Percentiles rank a stretch among this genome's conserved stretches.
Evolutionary conservation across 139 green algal genomes (phyloP).

Genomic region (Coelastrella sp.): DNA sequence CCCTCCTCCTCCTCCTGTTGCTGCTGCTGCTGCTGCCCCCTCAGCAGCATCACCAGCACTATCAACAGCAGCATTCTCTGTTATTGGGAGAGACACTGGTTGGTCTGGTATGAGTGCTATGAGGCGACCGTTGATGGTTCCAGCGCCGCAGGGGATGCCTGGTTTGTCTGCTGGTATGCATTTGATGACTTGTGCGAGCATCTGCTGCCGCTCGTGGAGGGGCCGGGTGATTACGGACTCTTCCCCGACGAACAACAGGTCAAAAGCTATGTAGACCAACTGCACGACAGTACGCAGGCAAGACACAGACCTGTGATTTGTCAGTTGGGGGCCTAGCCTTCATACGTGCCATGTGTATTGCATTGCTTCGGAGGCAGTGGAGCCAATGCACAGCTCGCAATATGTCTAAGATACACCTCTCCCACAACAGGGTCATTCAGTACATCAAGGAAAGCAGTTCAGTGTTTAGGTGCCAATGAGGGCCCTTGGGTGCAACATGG

Average conservation of each 20-base stretch:
- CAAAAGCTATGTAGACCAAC: constrained; percentile 86
- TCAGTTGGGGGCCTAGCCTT: too few relatives aligned
- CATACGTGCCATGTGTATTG: too few relatives aligned
- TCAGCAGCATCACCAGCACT: neutral
- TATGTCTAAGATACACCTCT: too few relatives aligned
- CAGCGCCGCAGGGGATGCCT: neutral
- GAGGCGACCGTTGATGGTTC: constrained; percentile 56
- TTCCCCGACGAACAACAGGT: constrained; percentile 82
- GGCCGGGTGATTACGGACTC: constrained; percentile 55
- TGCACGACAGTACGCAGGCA: constrained; percentile 19
- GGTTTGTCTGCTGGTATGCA: constrained; percentile 16
- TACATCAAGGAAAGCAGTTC: too few relatives aligned
- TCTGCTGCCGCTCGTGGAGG: constrained; percentile 63
- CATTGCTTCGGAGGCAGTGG: too few relatives aligned
- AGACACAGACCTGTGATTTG: neutral
- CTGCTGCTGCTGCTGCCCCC: neutral
- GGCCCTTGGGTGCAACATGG: too few relatives aligned
- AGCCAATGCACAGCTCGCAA: too few relatives aligned
- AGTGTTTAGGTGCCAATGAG: too few relatives aligned
- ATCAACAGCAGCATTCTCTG: neutral
- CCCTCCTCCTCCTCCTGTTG: neutral
- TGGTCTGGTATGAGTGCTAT: constrained; percentile 58
- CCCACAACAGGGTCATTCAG: too few relatives aligned
- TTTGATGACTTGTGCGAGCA: constrained; percentile 50
- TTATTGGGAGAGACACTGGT: constrained; percentile 29